Evolutionary conservation across 2,329 filamentous ascomycete genomes (phyloP).

Genomic region (Hirsutella rhossiliensis): DNA sequence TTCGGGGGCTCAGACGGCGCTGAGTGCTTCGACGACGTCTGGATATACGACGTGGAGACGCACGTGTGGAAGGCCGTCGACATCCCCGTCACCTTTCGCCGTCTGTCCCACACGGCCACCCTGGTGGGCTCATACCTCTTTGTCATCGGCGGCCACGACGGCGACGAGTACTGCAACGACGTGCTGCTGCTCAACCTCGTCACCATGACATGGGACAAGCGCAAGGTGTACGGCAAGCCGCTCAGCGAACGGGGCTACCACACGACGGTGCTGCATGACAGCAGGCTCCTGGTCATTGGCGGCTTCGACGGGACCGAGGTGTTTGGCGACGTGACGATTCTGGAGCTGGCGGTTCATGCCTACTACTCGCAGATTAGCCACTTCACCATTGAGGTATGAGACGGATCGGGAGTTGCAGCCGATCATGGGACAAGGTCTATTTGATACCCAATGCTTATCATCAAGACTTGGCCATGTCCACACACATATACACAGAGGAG

Average conservation of each 20-base stretch:
- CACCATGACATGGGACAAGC: constrained; percentile 62
- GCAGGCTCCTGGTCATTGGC: constrained; percentile 50
- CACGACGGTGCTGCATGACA: constrained; percentile 53
- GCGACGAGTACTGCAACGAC: constrained; percentile 57
- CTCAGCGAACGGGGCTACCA: constrained; percentile 56
- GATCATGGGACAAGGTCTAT: not conserved
- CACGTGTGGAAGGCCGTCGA: constrained; percentile 46
- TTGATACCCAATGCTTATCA: not conserved
- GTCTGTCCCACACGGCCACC: constrained; percentile 56
- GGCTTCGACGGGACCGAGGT: constrained; percentile 58
- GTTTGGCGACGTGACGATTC: constrained; percentile 54
- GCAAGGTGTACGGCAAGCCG: constrained; percentile 50
- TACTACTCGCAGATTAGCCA: constrained; percentile 66
- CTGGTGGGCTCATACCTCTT: constrained; percentile 60
- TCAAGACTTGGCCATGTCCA: not conserved
- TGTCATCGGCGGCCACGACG: constrained; percentile 58
- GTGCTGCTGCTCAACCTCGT: constrained; percentile 57
- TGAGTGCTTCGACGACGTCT: constrained; percentile 62
- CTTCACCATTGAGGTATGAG: constrained; percentile 54
- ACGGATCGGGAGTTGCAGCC: not conserved
- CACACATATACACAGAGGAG: not conserved
- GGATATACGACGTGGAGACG: constrained; percentile 58
- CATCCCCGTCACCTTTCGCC: constrained; percentile 49
- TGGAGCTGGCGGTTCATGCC: constrained; percentile 57
- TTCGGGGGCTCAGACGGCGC: constrained; percentile 59